Conservation (phyloP, 1,139 yeast genomes). For the Lodderomyces orthopsilosis region DNA sequence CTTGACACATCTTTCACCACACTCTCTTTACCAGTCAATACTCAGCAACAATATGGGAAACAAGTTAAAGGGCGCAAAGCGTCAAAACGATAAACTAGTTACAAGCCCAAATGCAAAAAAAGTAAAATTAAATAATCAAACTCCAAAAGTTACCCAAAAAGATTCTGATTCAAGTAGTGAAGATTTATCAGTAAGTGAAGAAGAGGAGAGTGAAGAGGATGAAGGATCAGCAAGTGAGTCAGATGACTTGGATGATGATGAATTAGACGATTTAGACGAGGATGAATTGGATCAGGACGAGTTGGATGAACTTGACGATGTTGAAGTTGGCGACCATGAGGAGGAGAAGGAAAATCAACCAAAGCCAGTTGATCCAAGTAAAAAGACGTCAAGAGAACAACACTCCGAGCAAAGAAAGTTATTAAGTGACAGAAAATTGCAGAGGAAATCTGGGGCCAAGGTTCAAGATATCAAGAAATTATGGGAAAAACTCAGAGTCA, state of each 20-base stretch:
- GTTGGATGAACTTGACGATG: conserved; percentile 14
- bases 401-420: conserved; percentile 83
- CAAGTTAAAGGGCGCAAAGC: conserved; percentile 24
- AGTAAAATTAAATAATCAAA: conserved; percentile 19
- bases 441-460: conserved; percentile 81
- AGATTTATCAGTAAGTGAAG: conserved; percentile 13
- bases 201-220: conserved; percentile 14
- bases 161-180: conserved; percentile 13
- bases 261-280: conserved; percentile 12
- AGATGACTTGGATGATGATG: conserved; percentile 17
- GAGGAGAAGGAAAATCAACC: conserved; percentile 19
- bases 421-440: conserved; percentile 77
- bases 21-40: too few species aligned
- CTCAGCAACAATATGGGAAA: conserved; percentile 25
- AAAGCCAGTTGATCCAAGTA: conserved; percentile 32
- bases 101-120: conserved; percentile 23
- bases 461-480: conserved; percentile 81
- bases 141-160: conserved; percentile 14
- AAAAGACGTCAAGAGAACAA: conserved; percentile 60
- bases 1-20: too few species aligned
- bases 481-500: conserved; percentile 91
- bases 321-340: conserved; percentile 12
- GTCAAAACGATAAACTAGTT: conserved; percentile 22
- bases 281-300: conserved; percentile 15
- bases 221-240: conserved; percentile 15